A percentile compares a stretch with the other conserved stretches of the same genome.
phyloP scores from a whole-genome alignment of 2,329 filamentous ascomycete species.

The Arthroderma sp. region DNA sequence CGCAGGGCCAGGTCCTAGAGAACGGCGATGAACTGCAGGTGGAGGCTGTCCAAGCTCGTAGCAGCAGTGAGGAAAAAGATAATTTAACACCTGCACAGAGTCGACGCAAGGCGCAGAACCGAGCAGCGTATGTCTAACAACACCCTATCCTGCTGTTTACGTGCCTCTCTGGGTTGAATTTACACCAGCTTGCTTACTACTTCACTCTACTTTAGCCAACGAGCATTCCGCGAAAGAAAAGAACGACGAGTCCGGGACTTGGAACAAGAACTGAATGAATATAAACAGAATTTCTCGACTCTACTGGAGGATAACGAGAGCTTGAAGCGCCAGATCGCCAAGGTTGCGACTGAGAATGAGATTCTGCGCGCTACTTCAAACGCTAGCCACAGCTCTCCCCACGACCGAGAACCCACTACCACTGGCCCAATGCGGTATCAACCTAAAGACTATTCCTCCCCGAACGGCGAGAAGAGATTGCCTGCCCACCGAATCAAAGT shows the following conservation, averaged over 20 bases:
- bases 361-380: constrained; percentile 69
- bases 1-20: background rate
- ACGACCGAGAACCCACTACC: constrained; percentile 30
- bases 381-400: constrained; percentile 16
- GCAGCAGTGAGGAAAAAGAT: constrained; percentile 43
- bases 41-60: constrained; percentile 18
- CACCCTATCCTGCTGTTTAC: background rate
- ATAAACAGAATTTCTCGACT: constrained; percentile 60
- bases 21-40: constrained; percentile 1
- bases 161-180: background rate
- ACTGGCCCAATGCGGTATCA: constrained; percentile 59
- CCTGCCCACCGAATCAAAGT: constrained; percentile 56
- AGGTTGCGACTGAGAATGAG: constrained; percentile 80
- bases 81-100: constrained; percentile 40
- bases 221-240: constrained; percentile 91
- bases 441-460: constrained; percentile 55
- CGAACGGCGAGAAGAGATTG: constrained; percentile 9
- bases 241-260: constrained; percentile 89
- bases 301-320: constrained; percentile 75
- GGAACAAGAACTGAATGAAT: constrained; percentile 65
- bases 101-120: constrained; percentile 57
- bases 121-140: constrained; percentile 50
- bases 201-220: constrained; percentile 51
- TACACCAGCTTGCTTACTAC: background rate
- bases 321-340: constrained; percentile 69